Conservation (phyloP, 2,329 filamentous ascomycete species). For the Neofusicoccum sp. region DNA sequence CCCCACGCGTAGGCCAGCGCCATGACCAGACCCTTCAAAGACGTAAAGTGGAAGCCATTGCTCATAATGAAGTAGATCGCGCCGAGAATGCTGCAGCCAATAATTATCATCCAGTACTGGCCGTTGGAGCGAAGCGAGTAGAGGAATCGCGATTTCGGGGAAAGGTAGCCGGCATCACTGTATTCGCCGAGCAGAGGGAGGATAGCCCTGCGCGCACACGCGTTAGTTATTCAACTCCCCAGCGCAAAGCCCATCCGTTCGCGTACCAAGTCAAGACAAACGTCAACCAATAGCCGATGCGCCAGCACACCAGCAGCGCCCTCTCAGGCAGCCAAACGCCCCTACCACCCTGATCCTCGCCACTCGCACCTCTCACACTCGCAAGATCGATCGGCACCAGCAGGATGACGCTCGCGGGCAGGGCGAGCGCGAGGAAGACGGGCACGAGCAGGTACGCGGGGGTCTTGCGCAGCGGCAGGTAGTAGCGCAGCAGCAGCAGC, state of each 20-base stretch:
- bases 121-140: constrained; percentile 88
- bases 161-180: constrained; percentile 88
- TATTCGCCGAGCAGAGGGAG: constrained; percentile 93
- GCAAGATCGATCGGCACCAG: constrained; percentile 95
- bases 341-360: constrained; percentile 68
- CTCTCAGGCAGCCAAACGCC: constrained; percentile 86
- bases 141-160: constrained; percentile 75
- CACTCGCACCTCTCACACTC: constrained; percentile 68
- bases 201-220: constrained; percentile 66
- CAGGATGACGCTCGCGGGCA: constrained; percentile 87
- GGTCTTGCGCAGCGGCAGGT: constrained; percentile 85
- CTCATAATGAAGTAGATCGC: constrained; percentile 82
- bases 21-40: constrained; percentile 85
- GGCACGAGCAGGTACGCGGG: constrained; percentile 88
- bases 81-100: constrained; percentile 70
- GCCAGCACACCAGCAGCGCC: constrained; percentile 84
- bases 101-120: constrained; percentile 81
- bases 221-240: constrained; percentile 9
- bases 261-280: constrained; percentile 89
- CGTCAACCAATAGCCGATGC: constrained; percentile 96
- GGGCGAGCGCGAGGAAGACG: constrained; percentile 92
- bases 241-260: not conserved
- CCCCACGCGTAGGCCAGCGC: constrained; percentile 95
- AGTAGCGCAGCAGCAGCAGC: constrained; percentile 83
- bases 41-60: constrained; percentile 71